Percentiles rank a stretch among this genome's conserved stretches.
Conservation (phyloP, 805 yeast species). For the Metschnikowia colocasiae region DNA sequence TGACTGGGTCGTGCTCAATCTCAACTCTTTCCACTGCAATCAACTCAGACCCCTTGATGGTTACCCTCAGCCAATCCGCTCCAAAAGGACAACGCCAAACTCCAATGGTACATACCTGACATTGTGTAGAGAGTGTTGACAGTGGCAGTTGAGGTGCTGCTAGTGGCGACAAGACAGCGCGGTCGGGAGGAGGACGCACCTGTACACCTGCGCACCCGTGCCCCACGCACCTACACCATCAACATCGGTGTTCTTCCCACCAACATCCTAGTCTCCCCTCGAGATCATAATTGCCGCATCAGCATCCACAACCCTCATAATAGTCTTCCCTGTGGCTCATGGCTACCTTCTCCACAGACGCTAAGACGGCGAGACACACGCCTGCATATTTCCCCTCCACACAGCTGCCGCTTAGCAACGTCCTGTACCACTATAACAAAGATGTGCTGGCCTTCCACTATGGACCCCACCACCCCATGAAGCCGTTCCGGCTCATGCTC, state of each 20-base stretch:
- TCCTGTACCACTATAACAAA: conserved; percentile 86
- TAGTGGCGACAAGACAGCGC: neutral
- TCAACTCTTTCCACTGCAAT: too few relatives aligned
- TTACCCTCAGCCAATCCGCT: too few relatives aligned
- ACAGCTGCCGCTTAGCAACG: conserved; percentile 29
- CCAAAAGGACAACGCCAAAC: neutral
- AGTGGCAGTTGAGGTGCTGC: neutral
- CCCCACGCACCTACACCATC: neutral
- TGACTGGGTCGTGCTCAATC: too few relatives aligned
- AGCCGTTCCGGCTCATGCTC: conserved; percentile 88
- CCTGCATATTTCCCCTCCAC: neutral
- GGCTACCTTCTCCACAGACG: conserved; percentile 33
- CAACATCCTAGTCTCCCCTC: neutral
- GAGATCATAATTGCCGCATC: too few relatives aligned
- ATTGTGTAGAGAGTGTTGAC: conserved; percentile 4
- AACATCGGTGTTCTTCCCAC: neutral
- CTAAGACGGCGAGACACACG: conserved; percentile 23
- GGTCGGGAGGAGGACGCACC: neutral
- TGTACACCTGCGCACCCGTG: neutral
- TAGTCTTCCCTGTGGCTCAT: neutral
- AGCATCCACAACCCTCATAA: neutral
- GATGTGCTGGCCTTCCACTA: conserved; percentile 79
- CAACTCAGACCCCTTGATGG: too few relatives aligned
- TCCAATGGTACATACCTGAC: conserved; percentile 16
- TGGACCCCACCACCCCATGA: conserved; percentile 97